Evolutionary conservation across 75 land plant species (phyloP), one percentile per base, ranked within the genome.

Genomic region (Selaginella tamariscina): DNA sequence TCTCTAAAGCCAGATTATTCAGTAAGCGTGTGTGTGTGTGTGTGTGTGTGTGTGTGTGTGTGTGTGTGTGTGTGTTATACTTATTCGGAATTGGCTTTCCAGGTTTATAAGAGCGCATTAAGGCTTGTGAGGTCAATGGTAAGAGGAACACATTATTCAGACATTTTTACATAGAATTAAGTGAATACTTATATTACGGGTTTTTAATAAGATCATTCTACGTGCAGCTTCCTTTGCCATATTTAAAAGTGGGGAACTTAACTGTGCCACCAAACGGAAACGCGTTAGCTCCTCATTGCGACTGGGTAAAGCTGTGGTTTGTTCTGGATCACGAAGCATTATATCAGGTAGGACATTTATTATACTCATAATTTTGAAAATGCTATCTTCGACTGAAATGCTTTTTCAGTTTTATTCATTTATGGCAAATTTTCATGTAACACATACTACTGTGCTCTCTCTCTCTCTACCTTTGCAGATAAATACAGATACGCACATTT

Each of bases 31-130:
- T n/a, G n/a, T n/a, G n/a, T n/a, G n/a, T n/a, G n/a, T n/a, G n/a
- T n/a, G n/a, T 56, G 24, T 15, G 21, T 32, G 64, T 24, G 21
- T 64, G 29, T 29, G 33, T 23, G 2, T 21, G 30, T 20, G 15
- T 2, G 22, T 57, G 72, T 66, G 24, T 32, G 22, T 27, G 26
- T 55, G 74, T 29, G 33, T 39, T 39, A 5, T 39, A 39, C 49
- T 5, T 39, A 5, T 39, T 15, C 49, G 15, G 49, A n/a, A n/a
- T n/a, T n/a, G n/a, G n/a, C n/a, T 39, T 39, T 82, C 56, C 79
- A 94, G 98, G 98, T 94, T 68, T 94, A 94, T 64, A 78, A 74
- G 39, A 85, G 96, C 83, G 98, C 98, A 28, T 75, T 94, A 75
- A 79, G 86, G 54, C 86, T 94, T 65, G 98, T 94, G 22, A 87